Conservation (phyloP, 2,329 filamentous ascomycete genomes). For the Colletotrichum sp. region DNA sequence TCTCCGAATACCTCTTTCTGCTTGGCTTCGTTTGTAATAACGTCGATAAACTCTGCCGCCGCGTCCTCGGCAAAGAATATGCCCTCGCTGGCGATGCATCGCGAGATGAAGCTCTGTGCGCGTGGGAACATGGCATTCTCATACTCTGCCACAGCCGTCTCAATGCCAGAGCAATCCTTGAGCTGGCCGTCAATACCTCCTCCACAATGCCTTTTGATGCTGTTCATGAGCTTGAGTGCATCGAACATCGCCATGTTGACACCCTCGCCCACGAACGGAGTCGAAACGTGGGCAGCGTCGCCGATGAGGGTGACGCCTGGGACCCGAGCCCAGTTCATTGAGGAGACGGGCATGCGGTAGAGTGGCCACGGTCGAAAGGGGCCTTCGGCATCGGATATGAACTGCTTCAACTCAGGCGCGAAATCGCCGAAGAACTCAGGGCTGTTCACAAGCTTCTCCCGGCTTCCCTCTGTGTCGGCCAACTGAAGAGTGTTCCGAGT, state of each 20-base stretch:
- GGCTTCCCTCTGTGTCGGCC: not conserved
- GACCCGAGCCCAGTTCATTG: not conserved
- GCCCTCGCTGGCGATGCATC: not conserved
- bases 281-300: conserved; percentile 2
- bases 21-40: not conserved
- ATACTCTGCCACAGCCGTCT: not conserved
- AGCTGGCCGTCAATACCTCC: not conserved
- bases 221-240: not conserved
- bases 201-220: not conserved
- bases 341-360: not conserved
- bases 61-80: not conserved
- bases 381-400: not conserved
- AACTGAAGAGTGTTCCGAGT: not conserved
- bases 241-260: conserved; percentile 7
- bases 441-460: not conserved
- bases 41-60: not conserved
- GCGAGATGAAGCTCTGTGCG: not conserved
- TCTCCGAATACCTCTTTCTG: not conserved
- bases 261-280: conserved; percentile 6
- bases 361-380: not conserved
- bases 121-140: not conserved
- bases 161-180: not conserved
- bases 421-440: not conserved
- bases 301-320: not conserved
- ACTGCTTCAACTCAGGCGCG: not conserved